Percentiles rank a stretch among this genome's conserved stretches.
Evolutionary conservation across 768 basidiomycete species (phyloP).

Genomic region (Amanita subjunquillea): DNA sequence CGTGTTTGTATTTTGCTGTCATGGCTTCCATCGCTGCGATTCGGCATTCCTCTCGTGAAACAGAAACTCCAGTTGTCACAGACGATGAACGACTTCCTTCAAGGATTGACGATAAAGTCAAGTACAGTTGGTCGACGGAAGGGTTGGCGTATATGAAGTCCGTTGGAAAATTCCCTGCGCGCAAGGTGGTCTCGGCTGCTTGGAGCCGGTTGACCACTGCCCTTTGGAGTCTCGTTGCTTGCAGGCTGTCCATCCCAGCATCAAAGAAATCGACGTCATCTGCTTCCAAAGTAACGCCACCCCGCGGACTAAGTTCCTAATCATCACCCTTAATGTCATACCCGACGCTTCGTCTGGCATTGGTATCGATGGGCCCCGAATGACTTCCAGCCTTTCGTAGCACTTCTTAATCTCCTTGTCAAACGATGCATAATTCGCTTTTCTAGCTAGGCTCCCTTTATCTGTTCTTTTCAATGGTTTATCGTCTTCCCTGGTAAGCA

Average conservation of each 20-base stretch:
- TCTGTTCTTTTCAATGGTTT: constrained; percentile 24
- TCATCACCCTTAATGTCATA: constrained; percentile 11
- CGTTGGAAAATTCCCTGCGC: constrained; percentile 12
- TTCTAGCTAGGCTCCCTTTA: constrained; percentile 27
- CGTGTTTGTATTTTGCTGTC: constrained; percentile 16
- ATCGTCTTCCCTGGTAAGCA: constrained; percentile 20
- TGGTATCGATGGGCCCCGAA: constrained; percentile 16
- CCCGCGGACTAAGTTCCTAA: constrained; percentile 14
- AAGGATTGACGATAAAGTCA: constrained; percentile 13
- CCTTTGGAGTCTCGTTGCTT: constrained; percentile 24
- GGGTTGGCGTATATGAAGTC: constrained; percentile 23
- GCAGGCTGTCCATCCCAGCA: constrained; percentile 29
- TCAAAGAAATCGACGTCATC: constrained; percentile 27
- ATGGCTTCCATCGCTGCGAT: constrained; percentile 19
- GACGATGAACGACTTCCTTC: constrained; percentile 6
- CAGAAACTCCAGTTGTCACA: not conserved
- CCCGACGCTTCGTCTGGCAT: constrained; percentile 12
- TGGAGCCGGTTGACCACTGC: constrained; percentile 16
- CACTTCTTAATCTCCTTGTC: constrained; percentile 21
- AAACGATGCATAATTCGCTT: constrained; percentile 20
- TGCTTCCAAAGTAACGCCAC: constrained; percentile 9
- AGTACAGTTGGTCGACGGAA: constrained; percentile 16
- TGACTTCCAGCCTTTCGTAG: constrained; percentile 19
- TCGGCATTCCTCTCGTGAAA: constrained; percentile 6
- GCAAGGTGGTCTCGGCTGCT: constrained; percentile 9